These are phyloP conservation scores for Paecilomyces formosus DNA, from an alignment of 2,329 filamentous ascomycete species.

Conservation along the genomic window DNA sequence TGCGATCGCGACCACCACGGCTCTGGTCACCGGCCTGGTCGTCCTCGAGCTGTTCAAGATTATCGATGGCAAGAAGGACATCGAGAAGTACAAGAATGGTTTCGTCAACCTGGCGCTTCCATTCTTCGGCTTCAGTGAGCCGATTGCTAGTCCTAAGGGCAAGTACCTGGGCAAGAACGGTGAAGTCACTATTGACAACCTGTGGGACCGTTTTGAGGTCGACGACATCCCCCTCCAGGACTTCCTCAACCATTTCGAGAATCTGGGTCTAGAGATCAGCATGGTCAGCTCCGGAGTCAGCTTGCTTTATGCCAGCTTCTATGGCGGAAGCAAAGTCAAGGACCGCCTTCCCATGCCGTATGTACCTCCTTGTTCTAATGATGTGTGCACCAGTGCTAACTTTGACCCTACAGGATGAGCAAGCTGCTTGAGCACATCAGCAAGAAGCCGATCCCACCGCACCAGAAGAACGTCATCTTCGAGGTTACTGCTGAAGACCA, in stretches of 20 bases:
- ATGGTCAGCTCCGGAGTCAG: conserved; percentile 99
- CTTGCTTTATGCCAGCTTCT: conserved; percentile 89
- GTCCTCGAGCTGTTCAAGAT: conserved; percentile 94
- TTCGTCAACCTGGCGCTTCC: conserved; percentile 94
- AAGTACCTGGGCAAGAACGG: conserved; percentile 73
- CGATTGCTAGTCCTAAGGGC: conserved; percentile 87
- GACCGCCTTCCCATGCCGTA: conserved; percentile 68
- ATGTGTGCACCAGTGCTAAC: conserved; percentile 17
- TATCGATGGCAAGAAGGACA: conserved; percentile 88
- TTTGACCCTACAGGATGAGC: conserved; percentile 58
- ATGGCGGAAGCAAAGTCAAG: conserved; percentile 72
- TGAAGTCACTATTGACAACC: conserved; percentile 79
- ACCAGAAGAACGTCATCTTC: conserved; percentile 94
- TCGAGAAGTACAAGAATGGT: conserved; percentile 98
- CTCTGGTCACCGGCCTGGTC: conserved; percentile 87
- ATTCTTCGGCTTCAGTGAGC: conserved; percentile 98
- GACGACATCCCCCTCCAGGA: conserved; percentile 76
- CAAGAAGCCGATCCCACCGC: conserved; percentile 82
- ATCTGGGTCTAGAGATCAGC: conserved; percentile 70
- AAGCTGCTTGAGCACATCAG: conserved; percentile 80
- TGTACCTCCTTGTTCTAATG: conserved; percentile 25
- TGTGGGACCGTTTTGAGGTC: conserved; percentile 96
- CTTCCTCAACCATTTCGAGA: conserved; percentile 74
- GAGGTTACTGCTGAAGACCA: conserved; percentile 89
- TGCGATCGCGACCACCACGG: conserved; percentile 94